Base-by-base conservation (phyloP, 441 rosid species). In the Caryocar brasiliense region DNA sequence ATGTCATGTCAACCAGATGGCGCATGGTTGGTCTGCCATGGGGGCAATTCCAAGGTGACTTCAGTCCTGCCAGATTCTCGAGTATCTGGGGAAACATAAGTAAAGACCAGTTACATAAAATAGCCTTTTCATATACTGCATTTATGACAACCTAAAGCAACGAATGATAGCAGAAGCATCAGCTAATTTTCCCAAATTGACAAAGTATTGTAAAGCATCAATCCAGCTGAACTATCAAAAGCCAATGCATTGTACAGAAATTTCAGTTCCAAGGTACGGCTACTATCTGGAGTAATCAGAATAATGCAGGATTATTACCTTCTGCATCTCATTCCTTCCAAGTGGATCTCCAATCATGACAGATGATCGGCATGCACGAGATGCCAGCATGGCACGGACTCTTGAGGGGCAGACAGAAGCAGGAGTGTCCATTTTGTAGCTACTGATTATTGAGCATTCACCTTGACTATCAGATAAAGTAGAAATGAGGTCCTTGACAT, bases 11-110 rank as follows among this genome's bases (percentile, higher is more conserved):
- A 1, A 87, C 78, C 73, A 92, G 75, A 72, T 87, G 98, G 21
- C 95, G 85, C 98, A 92, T 92, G 0, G 98, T 92, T 34, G 98
- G 98, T 61, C 98, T 76, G 47, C 98, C 98, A 23, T 92, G 98
- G 1, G 98, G 96, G 65, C 94, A 92, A 68, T 92, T 92, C 96
- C 96, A 92, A 21, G 96, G 98, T 30, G 98, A 92, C 40, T 75
- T 85, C 54, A 92, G 74, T 22, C 63, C 85, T 41, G 82, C 89
- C 60, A 92, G 67, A 73, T 81, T 89, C 65, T 71, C 79, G 0
- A 92, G 67, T 73, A 92, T 83, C 98, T 92, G 80, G 43, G 51
- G 13, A 42, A 33, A n/a, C n/a, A n/a, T n/a, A n/a, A n/a, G n/a
- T n/a, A n/a, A n/a, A n/a, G n/a, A n/a, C n/a, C n/a, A n/a, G n/a